Base-by-base conservation (phyloP, 768 basidiomycete genomes). In the Phaeotremella fagi region DNA sequence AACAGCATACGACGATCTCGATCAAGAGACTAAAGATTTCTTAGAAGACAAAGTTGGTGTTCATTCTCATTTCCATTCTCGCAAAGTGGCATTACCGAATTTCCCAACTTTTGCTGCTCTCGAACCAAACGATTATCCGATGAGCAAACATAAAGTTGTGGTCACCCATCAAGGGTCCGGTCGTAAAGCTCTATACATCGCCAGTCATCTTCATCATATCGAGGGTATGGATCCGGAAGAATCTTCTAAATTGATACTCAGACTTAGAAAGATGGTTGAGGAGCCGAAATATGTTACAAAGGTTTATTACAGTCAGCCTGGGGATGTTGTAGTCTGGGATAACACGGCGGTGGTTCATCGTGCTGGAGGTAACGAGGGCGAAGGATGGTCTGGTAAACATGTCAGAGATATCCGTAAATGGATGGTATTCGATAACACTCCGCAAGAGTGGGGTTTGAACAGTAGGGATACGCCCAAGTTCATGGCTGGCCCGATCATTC, bases 201-300 rank as follows among this genome's bases (percentile, higher is more conserved):
- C 60, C 3, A 49, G 49, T 12, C 61, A 66, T 35, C 57, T 61
- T 16, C 59, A 66, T 42, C 57, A 66, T 36, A 59, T 66, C 20
- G 60, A 62, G 6, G 57, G 54, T n/a, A 52, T 66, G 53, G 45
- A 45, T n/a, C 29, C 51, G 14, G 48, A 55, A 14, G 48, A 62
- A 27, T 60, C 58, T 4, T 18, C 33, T 2, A 50, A 31, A 20
- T 25, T 60, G 2, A 55, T 60, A 1, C 23, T 48, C 15, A 24
- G 29, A 20, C 31, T 60, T 18, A 22, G 58, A 44, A 47, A 55
- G 27, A 37, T 25, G 26, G 54, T 60, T 3, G 53, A 60, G 35
- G 18, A 60, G 29, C 48, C 49, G 14, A 60, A 60, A 36, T 60
- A 60, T 33, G 45, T 55, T 35, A 18, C 41, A 2, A 55, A 55